A percentile compares a stretch with the other conserved stretches of the same genome.
Evolutionary conservation across 2,329 filamentous ascomycete genomes (phyloP).

Genomic region (Dryadomyces quercus-mongolicae): DNA sequence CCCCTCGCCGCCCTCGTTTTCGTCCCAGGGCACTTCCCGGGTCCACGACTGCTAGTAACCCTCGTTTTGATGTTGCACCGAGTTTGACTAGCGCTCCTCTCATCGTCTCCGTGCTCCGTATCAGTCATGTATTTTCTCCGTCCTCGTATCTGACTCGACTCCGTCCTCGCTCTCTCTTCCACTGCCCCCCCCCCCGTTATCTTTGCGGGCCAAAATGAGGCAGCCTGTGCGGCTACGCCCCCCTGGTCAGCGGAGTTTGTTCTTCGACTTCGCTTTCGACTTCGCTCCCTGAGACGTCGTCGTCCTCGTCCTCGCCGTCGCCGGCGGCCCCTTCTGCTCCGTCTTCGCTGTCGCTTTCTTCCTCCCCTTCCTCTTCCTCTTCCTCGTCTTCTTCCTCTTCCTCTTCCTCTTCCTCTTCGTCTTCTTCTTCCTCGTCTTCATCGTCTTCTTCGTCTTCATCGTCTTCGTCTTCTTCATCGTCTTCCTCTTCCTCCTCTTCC

Average conservation of each 20-base stretch:
- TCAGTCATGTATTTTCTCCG: background rate
- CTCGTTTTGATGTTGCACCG: background rate
- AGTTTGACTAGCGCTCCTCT: background rate
- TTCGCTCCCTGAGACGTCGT: slow-evolving; percentile 11
- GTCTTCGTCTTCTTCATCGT: slow-evolving; percentile 31
- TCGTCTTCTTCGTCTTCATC: slow-evolving; percentile 35
- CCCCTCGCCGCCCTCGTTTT: no score
- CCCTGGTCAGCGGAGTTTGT: background rate
- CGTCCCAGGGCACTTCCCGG: no score
- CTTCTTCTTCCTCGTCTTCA: slow-evolving; percentile 52
- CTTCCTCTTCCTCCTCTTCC: slow-evolving; percentile 37
- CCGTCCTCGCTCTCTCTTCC: slow-evolving; percentile 23
- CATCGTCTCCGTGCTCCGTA: background rate
- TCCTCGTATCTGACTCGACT: background rate
- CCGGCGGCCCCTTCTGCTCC: slow-evolving; percentile 35
- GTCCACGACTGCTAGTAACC: background rate
- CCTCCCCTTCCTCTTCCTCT: slow-evolving; percentile 35
- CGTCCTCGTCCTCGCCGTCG: slow-evolving; percentile 10
- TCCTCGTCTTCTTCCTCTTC: slow-evolving; percentile 23
- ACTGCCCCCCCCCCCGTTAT: no score
- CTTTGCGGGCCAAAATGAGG: background rate
- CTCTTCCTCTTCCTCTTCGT: slow-evolving; percentile 25
- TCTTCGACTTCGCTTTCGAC: slow-evolving; percentile 18
- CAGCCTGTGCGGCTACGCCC: background rate
- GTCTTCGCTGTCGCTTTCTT: slow-evolving; percentile 40